These are phyloP conservation scores for Rhododendron ferrugineum DNA, from an alignment of 148 eudicot species.

Conservation along the genomic window DNA sequence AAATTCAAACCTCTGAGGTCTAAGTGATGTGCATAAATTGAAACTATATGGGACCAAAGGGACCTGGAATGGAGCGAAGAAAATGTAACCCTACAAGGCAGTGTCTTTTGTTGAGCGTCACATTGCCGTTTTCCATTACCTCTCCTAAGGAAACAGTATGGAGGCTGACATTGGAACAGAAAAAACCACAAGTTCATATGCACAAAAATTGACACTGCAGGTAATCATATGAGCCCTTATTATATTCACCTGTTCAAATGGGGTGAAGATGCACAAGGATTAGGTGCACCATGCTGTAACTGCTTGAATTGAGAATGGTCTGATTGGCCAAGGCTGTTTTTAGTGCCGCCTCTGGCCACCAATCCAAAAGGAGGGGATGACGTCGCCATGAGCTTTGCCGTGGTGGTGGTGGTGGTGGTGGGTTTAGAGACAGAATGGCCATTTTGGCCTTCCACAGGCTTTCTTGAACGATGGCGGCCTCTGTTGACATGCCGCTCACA, in stretches of 20 bases:
- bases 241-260: constrained; percentile 34
- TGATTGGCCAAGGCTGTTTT: constrained; percentile 25
- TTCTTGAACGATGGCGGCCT: constrained; percentile 99
- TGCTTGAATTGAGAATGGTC: constrained; percentile 29
- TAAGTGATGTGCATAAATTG: background rate
- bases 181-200: background rate
- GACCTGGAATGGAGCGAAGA: background rate
- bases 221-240: background rate
- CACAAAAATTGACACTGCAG: background rate
- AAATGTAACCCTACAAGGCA: background rate
- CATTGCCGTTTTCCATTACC: background rate
- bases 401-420: constrained; percentile 6
- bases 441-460: constrained; percentile 87
- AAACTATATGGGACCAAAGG: background rate
- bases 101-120: background rate
- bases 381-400: background rate
- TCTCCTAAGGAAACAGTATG: background rate
- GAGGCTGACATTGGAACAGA: background rate
- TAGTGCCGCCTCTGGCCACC: constrained; percentile 23
- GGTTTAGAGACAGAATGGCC: constrained; percentile 47
- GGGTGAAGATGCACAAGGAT: constrained; percentile 21
- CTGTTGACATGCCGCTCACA: constrained; percentile 68
- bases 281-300: constrained; percentile 29
- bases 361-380: constrained; percentile 21
- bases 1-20: background rate